phyloP scores from a whole-genome alignment of 306 rosid genomes.

The Potentilla sterilis region DNA sequence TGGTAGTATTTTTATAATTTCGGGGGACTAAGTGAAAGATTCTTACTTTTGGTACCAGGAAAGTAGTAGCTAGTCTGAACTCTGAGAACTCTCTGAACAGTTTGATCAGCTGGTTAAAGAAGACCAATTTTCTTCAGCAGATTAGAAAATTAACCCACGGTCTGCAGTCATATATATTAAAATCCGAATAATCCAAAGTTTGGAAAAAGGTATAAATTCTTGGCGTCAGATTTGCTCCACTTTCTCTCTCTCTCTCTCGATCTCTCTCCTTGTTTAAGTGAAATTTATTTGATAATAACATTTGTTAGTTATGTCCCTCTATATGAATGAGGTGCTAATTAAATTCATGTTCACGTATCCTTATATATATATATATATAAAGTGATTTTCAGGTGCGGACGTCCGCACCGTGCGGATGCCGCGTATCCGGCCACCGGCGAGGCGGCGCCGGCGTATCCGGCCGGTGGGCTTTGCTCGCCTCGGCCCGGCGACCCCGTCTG shows the following conservation, averaged over 20 bases:
- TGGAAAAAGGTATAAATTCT: constrained; percentile 22
- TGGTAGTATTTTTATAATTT: background rate
- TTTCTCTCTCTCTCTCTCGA: background rate
- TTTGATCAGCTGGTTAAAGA: constrained; percentile 17
- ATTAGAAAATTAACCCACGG: constrained; percentile 1
- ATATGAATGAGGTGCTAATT: background rate
- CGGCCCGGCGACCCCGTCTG: no score
- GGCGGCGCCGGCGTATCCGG: no score
- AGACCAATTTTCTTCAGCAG: background rate
- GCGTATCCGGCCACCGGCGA: no score
- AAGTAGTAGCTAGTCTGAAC: constrained; percentile 11
- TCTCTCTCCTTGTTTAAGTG: background rate
- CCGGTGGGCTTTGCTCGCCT: no score
- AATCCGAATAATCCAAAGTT: constrained; percentile 17
- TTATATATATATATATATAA: background rate
- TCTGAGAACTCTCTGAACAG: constrained; percentile 17
- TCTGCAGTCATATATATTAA: constrained; percentile 5
- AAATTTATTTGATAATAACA: background rate
- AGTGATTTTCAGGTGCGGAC: no score
- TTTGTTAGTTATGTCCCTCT: background rate
- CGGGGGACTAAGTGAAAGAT: background rate
- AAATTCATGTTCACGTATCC: background rate
- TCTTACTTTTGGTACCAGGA: constrained; percentile 10
- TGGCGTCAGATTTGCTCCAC: constrained; percentile 10
- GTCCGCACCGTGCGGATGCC: no score